Percentiles rank a stretch among this genome's conserved stretches.
Conservation (phyloP, 108 stramenopile species). For the Seminavis robusta region DNA sequence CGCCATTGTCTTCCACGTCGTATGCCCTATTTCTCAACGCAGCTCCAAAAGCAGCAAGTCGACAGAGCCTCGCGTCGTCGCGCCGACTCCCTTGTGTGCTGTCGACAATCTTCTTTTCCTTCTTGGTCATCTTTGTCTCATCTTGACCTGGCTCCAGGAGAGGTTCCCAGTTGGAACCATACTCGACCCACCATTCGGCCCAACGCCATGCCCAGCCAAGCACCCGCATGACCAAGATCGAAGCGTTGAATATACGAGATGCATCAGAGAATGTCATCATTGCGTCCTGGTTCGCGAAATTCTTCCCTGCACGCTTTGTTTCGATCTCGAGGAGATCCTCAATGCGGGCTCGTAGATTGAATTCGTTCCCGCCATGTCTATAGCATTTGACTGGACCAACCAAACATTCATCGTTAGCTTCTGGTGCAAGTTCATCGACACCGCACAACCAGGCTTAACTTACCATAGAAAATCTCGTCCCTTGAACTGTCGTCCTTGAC, state of each 20-base stretch:
- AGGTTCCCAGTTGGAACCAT: constrained; percentile 77
- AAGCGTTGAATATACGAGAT: constrained; percentile 49
- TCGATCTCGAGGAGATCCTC: constrained; percentile 78
- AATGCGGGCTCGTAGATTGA: constrained; percentile 68
- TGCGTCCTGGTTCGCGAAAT: constrained; percentile 31
- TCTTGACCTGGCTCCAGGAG: constrained; percentile 63
- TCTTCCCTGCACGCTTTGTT: constrained; percentile 35
- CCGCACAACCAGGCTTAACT: constrained; percentile 3
- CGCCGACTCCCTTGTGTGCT: constrained; percentile 65
- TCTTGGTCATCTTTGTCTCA: constrained; percentile 70
- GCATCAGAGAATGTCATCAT: constrained; percentile 64
- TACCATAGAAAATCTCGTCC: constrained; percentile 11
- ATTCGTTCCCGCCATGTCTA: constrained; percentile 50
- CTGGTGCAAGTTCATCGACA: neutral
- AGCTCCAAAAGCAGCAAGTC: constrained; percentile 82
- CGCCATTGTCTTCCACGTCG: constrained; percentile 48
- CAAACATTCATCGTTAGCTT: neutral
- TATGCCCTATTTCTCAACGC: constrained; percentile 80
- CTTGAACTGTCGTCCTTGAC: constrained; percentile 29
- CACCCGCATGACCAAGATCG: constrained; percentile 54
- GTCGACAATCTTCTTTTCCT: constrained; percentile 67
- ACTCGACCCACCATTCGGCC: constrained; percentile 86
- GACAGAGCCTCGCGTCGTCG: constrained; percentile 68
- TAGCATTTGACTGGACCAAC: constrained; percentile 49
- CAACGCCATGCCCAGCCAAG: constrained; percentile 91